Base-by-base conservation (phyloP, 2,329 filamentous ascomycete genomes). In the Lachnellula hyalina region DNA sequence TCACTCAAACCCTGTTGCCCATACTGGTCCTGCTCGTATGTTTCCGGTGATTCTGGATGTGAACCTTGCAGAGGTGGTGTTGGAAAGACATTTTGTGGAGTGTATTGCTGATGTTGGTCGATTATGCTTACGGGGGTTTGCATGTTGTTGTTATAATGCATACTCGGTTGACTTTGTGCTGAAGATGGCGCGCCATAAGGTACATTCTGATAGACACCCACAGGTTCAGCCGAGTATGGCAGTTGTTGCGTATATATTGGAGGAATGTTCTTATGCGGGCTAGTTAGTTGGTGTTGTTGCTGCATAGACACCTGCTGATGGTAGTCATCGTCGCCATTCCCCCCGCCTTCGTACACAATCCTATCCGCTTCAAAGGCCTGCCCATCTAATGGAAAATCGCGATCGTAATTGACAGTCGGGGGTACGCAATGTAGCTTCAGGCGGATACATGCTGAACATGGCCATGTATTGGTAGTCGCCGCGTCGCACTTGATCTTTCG, bases 401-500 rank as follows among this genome's bases (percentile, higher is more conserved):
- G 63, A 56, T 70, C 68, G 56, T 69, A 69, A 40, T 65, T 69
- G 38, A 69, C 65, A 19, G 67, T 69, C 17, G 93, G 94, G 46
- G 91, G 90, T 25, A 96, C 86, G 71, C 94, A 97, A 66, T 94
- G 89, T 56, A 96, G 81, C 75, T 96, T 97, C 59, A 97, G 77
- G 48, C 93, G 84, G 59, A 91, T 87, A 71, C 93, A 99, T 36
- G 94, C 90, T 41, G 92, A 94, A 72, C 93, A 97, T 28, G 94
- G 94, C 93, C 94, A 97, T 38, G 90, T 91, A 71, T 97, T 96
- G 41, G 92, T 96, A 14, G 93, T 96, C 19, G 93, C 93, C 51
- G 93, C 91, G 75, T 97, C 94, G 74, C 93, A 99, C 72, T 96
- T 96, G 70, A 99, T 99, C 74, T 99, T 99, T 67, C 93, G 84